These are phyloP conservation scores for Sugiyamaella japonica DNA, from an alignment of 1,139 yeast species.

Conservation along the genomic window DNA sequence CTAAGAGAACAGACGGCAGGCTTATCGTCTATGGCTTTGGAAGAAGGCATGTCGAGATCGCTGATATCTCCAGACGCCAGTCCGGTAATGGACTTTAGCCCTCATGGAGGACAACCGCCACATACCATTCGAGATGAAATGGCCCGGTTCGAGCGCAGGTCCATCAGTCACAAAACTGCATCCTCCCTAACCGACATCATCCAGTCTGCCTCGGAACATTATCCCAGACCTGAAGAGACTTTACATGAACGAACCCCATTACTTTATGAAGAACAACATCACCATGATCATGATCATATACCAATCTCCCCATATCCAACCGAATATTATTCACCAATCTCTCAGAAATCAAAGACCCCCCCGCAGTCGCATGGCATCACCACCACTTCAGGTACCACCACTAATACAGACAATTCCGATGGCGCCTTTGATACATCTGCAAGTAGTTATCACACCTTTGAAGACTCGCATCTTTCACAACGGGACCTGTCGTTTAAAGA, in stretches of 20 bases:
- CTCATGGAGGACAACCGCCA: not conserved
- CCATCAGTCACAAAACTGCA: not conserved
- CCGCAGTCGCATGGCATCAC: no score
- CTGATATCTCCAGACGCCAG: conserved; percentile 8
- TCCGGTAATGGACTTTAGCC: not conserved
- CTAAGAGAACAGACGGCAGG: conserved; percentile 66
- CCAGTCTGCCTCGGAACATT: conserved; percentile 8
- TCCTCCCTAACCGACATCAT: conserved; percentile 15
- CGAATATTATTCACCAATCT: not conserved
- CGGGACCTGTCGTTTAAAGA: conserved; percentile 1
- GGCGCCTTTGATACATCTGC: not conserved
- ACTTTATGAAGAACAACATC: not conserved
- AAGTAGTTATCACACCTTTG: conserved; percentile 13
- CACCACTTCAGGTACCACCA: not conserved
- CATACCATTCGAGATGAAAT: conserved; percentile 18
- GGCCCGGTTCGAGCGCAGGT: conserved; percentile 17
- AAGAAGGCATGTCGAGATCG: conserved; percentile 38
- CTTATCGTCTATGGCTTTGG: conserved; percentile 59
- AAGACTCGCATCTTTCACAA: conserved; percentile 1
- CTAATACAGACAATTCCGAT: not conserved
- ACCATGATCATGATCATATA: not conserved
- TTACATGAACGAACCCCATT: conserved; percentile 15
- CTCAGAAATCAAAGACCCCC: not conserved
- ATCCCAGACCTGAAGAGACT: not conserved
- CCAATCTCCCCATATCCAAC: not conserved